Evolutionary conservation across 805 yeast genomes (phyloP).

Genomic region (Candida khao-thaluensis): DNA sequence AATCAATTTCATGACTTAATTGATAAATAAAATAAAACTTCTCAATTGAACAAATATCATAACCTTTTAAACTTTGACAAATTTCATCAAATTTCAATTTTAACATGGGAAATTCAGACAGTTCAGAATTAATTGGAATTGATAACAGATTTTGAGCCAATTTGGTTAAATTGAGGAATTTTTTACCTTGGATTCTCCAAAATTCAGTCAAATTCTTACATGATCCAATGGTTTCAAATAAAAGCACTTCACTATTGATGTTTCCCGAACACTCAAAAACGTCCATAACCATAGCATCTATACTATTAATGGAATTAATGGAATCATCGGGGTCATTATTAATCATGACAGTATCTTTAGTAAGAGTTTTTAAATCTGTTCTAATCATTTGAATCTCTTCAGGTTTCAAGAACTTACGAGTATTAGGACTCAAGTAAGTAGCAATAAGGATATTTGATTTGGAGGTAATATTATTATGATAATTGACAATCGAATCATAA

Average conservation of each 20-base stretch:
- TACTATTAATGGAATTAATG: slow-evolving; percentile 7
- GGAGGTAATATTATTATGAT: slow-evolving; percentile 10
- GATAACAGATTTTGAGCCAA: slow-evolving; percentile 17
- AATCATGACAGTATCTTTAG: not conserved
- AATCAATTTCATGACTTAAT: slow-evolving; percentile 13
- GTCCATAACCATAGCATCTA: slow-evolving; percentile 20
- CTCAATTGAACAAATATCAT: slow-evolving; percentile 12
- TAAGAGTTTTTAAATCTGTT: slow-evolving; percentile 2
- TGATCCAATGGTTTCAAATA: slow-evolving; percentile 24
- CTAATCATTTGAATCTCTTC: slow-evolving; percentile 12
- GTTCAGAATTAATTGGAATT: slow-evolving; percentile 20
- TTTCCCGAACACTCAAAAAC: slow-evolving; percentile 28
- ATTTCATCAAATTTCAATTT: slow-evolving; percentile 11
- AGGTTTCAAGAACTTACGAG: slow-evolving; percentile 12
- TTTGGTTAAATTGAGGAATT: slow-evolving; percentile 17
- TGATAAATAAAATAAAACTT: slow-evolving; percentile 11
- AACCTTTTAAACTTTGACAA: not conserved
- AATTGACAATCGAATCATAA: slow-evolving; percentile 5
- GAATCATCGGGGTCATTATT: slow-evolving; percentile 12
- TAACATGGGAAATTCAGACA: slow-evolving; percentile 14
- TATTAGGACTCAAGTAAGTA: slow-evolving; percentile 13
- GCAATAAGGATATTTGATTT: slow-evolving; percentile 11
- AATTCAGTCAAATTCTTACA: slow-evolving; percentile 14
- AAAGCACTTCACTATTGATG: slow-evolving; percentile 24
- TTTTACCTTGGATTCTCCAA: slow-evolving; percentile 21